Percentiles rank a stretch among this genome's conserved stretches.
Conservation (phyloP, 108 stramenopile genomes). For the Pinguiococcus pyrenoidosus region DNA sequence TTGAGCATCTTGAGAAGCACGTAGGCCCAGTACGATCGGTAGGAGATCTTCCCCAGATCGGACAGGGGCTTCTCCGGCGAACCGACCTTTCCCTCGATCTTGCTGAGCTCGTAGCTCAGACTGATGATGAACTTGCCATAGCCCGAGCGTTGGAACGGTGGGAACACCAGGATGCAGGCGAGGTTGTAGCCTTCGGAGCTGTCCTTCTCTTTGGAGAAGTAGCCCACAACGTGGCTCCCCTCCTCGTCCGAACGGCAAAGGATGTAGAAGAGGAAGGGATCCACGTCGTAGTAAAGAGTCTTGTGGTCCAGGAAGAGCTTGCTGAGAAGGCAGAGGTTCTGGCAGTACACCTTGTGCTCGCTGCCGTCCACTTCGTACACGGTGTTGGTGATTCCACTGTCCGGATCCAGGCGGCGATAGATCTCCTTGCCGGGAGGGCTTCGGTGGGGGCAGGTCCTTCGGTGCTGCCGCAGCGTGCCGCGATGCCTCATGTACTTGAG, state of each 20-base stretch:
- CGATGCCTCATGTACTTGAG: conserved; percentile 74
- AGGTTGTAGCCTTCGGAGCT: conserved; percentile 85
- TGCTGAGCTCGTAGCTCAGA: conserved; percentile 67
- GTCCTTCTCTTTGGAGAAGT: conserved; percentile 84
- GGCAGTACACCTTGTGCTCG: conserved; percentile 77
- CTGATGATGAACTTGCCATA: conserved; percentile 97
- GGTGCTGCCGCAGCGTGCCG: conserved; percentile 61
- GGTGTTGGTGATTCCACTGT: conserved; percentile 1
- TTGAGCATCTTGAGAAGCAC: conserved; percentile 44
- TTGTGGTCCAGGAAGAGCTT: conserved; percentile 99
- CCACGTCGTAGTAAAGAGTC: conserved; percentile 96
- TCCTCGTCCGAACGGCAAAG: conserved; percentile 79
- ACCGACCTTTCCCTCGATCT: conserved; percentile 45
- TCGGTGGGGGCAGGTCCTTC: conserved; percentile 22
- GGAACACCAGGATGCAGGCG: conserved; percentile 96
- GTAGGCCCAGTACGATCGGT: conserved; percentile 84
- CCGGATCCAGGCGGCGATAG: conserved; percentile 8
- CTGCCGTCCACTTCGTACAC: conserved; percentile 43
- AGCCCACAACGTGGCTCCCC: conserved; percentile 87
- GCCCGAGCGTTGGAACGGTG: conserved; percentile 84
- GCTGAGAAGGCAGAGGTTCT: conserved; percentile 87
- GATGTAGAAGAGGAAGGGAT: conserved; percentile 95
- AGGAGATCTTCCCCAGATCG: conserved; percentile 92
- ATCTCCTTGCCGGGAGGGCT: conserved; percentile 27
- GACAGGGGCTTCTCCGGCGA: conserved; percentile 96